phyloP scores from a whole-genome alignment of 306 rosid genomes.

The Crataegus laevigata region DNA sequence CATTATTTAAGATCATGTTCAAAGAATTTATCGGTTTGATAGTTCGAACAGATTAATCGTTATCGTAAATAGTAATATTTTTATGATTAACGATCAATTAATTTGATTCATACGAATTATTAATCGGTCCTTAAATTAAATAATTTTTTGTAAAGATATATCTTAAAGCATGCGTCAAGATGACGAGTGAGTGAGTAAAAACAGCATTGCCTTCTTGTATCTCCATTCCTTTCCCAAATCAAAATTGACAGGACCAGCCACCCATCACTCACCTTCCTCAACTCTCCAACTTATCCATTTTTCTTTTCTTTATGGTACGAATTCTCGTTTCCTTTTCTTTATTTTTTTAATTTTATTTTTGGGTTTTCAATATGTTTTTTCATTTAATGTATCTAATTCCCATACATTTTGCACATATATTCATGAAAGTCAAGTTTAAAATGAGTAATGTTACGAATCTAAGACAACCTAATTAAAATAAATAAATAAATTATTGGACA shows the following conservation, averaged over 20 bases:
- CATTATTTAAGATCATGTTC: too few relatives aligned
- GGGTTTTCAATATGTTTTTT: neutral
- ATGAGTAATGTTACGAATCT: too few relatives aligned
- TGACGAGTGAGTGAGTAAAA: neutral
- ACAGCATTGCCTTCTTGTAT: neutral
- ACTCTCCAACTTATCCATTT: neutral
- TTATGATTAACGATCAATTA: too few relatives aligned
- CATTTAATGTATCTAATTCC: neutral
- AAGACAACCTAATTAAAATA: too few relatives aligned
- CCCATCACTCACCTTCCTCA: neutral
- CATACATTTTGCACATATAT: too few relatives aligned
- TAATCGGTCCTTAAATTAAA: too few relatives aligned
- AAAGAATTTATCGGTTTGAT: too few relatives aligned
- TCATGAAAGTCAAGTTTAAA: too few relatives aligned
- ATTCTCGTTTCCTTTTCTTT: neutral
- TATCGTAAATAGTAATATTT: too few relatives aligned
- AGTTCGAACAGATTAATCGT: too few relatives aligned
- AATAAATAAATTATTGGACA: neutral
- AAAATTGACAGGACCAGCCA: conserved; percentile 15
- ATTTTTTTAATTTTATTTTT: neutral
- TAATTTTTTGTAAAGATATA: neutral
- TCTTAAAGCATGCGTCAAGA: neutral
- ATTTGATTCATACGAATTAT: too few relatives aligned
- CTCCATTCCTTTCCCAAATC: conserved; percentile 9
- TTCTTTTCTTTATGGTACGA: neutral